phyloP scores from a whole-genome alignment of 2,329 filamentous ascomycete genomes.

The Colletotrichum viniferum region DNA sequence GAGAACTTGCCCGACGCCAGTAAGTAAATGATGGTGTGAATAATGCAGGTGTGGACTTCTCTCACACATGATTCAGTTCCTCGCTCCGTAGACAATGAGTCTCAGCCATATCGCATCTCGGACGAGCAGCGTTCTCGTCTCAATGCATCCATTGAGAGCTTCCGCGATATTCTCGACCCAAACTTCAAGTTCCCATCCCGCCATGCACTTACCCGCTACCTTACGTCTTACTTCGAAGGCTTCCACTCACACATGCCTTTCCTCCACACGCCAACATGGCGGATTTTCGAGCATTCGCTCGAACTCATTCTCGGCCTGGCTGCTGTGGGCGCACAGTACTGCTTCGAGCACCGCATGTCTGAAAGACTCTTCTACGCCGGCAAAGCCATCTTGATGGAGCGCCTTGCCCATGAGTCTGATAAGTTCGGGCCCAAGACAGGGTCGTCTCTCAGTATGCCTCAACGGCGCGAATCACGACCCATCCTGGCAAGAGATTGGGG shows the following conservation, averaged over 20 bases:
- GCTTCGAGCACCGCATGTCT: constrained; percentile 38
- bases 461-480: not conserved
- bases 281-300: constrained; percentile 31
- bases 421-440: constrained; percentile 29
- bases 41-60: not conserved
- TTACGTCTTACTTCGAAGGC: constrained; percentile 39
- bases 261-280: constrained; percentile 39
- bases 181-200: constrained; percentile 37
- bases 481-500: constrained; percentile 16
- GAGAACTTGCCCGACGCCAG: constrained; percentile 24
- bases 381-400: constrained; percentile 35
- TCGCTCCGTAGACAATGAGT: constrained; percentile 22
- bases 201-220: constrained; percentile 38
- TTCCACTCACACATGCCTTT: constrained; percentile 43
- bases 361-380: constrained; percentile 37
- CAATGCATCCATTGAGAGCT: constrained; percentile 27
- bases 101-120: constrained; percentile 29
- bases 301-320: constrained; percentile 37
- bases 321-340: constrained; percentile 41
- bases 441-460: constrained; percentile 26
- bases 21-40: constrained; percentile 6
- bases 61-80: constrained; percentile 6
- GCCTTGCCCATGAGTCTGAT: constrained; percentile 26
- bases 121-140: constrained; percentile 37
- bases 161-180: constrained; percentile 31